These are phyloP conservation scores for Microcyclospora tardicrescens DNA, from an alignment of 2,329 filamentous ascomycete genomes.

Conservation along the genomic window DNA sequence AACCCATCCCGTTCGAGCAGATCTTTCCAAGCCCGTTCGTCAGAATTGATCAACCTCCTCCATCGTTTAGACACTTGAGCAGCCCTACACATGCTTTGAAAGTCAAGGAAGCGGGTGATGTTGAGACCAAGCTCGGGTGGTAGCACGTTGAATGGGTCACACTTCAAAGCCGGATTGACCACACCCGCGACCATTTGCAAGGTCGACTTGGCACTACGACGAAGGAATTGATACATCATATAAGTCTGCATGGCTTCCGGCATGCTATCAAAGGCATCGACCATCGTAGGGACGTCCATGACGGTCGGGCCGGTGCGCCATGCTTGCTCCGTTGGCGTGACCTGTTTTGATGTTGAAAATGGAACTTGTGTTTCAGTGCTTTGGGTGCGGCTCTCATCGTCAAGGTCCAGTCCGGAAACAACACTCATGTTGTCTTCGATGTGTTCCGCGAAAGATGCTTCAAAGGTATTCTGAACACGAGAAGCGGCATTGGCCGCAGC, in stretches of 20 bases:
- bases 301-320: constrained; percentile 27
- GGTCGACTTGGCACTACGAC: constrained; percentile 75
- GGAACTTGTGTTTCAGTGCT: constrained; percentile 4
- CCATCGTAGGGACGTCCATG: constrained; percentile 70
- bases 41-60: constrained; percentile 79
- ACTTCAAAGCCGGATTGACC: constrained; percentile 88
- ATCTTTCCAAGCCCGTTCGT: constrained; percentile 93
- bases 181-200: constrained; percentile 79
- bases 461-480: constrained; percentile 19
- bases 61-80: constrained; percentile 91
- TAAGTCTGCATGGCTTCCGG: constrained; percentile 86
- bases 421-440: constrained; percentile 22
- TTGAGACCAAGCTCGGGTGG: constrained; percentile 80
- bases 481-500: constrained; percentile 52
- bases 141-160: constrained; percentile 75
- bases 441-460: constrained; percentile 20
- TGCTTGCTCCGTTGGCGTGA: too few species aligned
- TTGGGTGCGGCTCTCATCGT: constrained; percentile 17
- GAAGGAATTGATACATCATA: constrained; percentile 90
- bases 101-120: constrained; percentile 74
- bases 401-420: constrained; percentile 21
- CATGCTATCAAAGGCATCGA: constrained; percentile 84
- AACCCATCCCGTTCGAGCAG: constrained; percentile 78
- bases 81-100: constrained; percentile 73
- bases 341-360: neutral